Conservation (phyloP, 805 yeast genomes). For the Gaillardinia entomophila region DNA sequence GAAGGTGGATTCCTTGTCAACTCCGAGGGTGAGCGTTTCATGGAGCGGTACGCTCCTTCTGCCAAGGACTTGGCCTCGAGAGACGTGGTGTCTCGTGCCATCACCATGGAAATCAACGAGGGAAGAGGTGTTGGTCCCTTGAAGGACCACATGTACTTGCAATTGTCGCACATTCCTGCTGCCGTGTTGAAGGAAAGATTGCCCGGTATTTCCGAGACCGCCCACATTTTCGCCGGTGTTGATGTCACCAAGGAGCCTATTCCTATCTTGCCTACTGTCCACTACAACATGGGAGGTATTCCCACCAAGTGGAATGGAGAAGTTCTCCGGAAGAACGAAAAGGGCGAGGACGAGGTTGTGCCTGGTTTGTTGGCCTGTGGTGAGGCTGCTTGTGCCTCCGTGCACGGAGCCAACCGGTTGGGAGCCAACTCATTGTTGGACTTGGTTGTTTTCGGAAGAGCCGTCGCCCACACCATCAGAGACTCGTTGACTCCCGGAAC, state of each 20-base stretch:
- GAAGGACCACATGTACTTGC: constrained; percentile 93
- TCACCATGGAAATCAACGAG: constrained; percentile 96
- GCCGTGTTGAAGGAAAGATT: constrained; percentile 88
- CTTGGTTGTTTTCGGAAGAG: constrained; percentile 97
- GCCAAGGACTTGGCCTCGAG: constrained; percentile 98
- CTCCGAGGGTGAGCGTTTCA: constrained; percentile 97
- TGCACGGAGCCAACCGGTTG: constrained; percentile 98
- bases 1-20: constrained; percentile 97
- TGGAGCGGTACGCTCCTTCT: constrained; percentile 99
- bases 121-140: constrained; percentile 98
- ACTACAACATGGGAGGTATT: constrained; percentile 99
- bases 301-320: constrained; percentile 98
- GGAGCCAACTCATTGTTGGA: constrained; percentile 98
- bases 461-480: constrained; percentile 87
- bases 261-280: constrained; percentile 97
- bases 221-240: constrained; percentile 97
- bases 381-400: constrained; percentile 98
- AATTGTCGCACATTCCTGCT: constrained; percentile 90
- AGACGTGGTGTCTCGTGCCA: constrained; percentile 97
- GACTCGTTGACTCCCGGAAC: constrained; percentile 83
- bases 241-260: constrained; percentile 99
- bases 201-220: constrained; percentile 99
- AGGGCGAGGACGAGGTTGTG: constrained; percentile 85
- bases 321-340: constrained; percentile 73
- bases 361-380: constrained; percentile 97